phyloP scores from a whole-genome alignment of 495 filamentous ascomycete genomes.

The Tuber borchii region DNA sequence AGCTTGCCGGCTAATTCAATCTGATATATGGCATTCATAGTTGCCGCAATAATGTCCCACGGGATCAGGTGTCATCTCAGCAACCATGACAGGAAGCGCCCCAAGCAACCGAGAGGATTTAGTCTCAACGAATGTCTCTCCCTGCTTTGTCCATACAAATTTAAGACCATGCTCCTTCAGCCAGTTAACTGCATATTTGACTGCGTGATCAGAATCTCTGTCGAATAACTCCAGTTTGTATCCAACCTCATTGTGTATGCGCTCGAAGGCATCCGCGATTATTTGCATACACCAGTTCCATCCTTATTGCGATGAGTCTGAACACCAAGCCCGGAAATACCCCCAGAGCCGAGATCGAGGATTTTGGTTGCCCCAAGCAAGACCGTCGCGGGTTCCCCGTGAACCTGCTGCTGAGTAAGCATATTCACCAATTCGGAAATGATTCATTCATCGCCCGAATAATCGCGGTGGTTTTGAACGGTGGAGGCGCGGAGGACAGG shows the following conservation, averaged over 20 bases:
- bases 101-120: constrained; percentile 94
- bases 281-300: constrained; percentile 88
- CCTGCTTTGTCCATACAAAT: constrained; percentile 75
- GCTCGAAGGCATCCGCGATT: constrained; percentile 81
- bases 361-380: constrained; percentile 88
- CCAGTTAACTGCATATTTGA: too few relatives aligned
- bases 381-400: constrained; percentile 88
- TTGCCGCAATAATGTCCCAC: constrained; percentile 90
- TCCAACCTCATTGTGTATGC: constrained; percentile 75
- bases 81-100: constrained; percentile 83
- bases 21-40: constrained; percentile 91
- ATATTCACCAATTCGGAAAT: constrained; percentile 83
- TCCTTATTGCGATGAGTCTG: constrained; percentile 97
- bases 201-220: too few relatives aligned
- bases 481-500: constrained; percentile 82
- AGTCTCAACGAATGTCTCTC: constrained; percentile 86
- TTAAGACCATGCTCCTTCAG: constrained; percentile 89
- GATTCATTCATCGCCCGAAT: constrained; percentile 51
- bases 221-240: constrained; percentile 99
- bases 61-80: constrained; percentile 94
- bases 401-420: constrained; percentile 83
- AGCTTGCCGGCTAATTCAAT: constrained; percentile 64
- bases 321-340: constrained; percentile 92
- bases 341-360: constrained; percentile 89
- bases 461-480: constrained; percentile 66